Base-by-base conservation (phyloP, 257 asterid genomes). In the Solanum neorickii region DNA sequence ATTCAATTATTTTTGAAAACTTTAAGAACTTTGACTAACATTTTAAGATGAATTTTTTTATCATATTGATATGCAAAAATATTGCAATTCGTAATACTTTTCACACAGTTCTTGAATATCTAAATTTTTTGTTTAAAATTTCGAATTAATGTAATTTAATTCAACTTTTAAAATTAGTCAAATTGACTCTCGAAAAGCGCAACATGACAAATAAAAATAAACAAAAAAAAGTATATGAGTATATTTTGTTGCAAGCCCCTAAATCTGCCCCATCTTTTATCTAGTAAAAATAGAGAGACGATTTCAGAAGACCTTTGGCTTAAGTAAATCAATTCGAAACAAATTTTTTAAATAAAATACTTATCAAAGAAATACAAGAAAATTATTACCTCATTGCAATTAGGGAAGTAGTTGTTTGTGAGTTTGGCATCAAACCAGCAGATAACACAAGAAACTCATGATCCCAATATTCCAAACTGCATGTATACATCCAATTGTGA, bases 391-490 rank as follows among this genome's bases (percentile, higher is more conserved):
- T 93, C 94, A 94, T 95, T 31, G 96, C 99, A 74, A 96, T 90
- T 20, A 96, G 78, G 2, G 99, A 94, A 65, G 98, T 96, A 4
- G 93, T 75, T 35, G 93, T 74, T 87, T 93, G 92, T 3, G 99
- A 87, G 66, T 95, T 83, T 27, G 98, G 98, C 99, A 96, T 92
- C 90, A 95, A 86, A 59, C 99, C 98, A 1, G 98, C 97, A 72
- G 94, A 86, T 75, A 96, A 85, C 62, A 96, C 99, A 33, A 95
- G 95, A 86, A 91, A 75, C 94, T 96, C 99, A 70, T 94, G 94
- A 75, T 98, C 97, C 95, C 98, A 94, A 39, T 89, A 93, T 87
- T 96, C 98, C 92, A 96, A 86, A 86, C 99, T 96, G 66, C 66
- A 56, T 56, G 93, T 82, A 65, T 12, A 23, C 68, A 87, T 16